A percentile compares a stretch with the other conserved stretches of the same genome.
phyloP scores from a whole-genome alignment of 169 alveolate genomes.

The Cystoisospora suis region DNA sequence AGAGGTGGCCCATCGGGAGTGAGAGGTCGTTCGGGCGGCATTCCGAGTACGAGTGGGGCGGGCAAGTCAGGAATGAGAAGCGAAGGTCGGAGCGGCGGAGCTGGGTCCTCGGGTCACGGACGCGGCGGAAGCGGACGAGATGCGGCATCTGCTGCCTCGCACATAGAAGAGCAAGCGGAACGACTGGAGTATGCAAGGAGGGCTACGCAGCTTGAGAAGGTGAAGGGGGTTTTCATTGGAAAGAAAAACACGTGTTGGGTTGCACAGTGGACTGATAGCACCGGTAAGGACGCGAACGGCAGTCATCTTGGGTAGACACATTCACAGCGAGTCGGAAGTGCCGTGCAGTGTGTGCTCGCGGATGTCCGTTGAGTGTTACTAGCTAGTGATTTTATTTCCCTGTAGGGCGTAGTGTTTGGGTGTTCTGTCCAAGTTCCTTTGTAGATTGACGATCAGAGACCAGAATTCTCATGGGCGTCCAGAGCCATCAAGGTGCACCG shows the following conservation, averaged over 20 bases:
- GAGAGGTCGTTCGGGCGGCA: too few relatives aligned
- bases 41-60: too few relatives aligned
- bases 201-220: conserved; percentile 55
- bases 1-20: too few relatives aligned
- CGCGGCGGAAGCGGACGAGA: neutral
- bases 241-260: conserved; percentile 65
- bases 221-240: conserved; percentile 64
- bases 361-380: neutral
- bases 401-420: too few relatives aligned
- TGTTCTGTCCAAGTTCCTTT: neutral
- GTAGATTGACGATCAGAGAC: too few relatives aligned
- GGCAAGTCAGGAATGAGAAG: too few relatives aligned
- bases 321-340: too few relatives aligned
- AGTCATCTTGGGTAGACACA: too few relatives aligned
- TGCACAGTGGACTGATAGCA: conserved; percentile 63
- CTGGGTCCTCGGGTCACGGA: neutral
- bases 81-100: too few relatives aligned
- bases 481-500: too few relatives aligned
- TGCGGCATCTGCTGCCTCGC: neutral
- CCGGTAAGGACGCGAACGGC: too few relatives aligned
- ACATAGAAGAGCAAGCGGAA: conserved; percentile 31
- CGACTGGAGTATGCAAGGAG: conserved; percentile 60
- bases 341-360: neutral
- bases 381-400: neutral
- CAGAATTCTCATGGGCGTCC: too few relatives aligned